Base-by-base conservation (phyloP, 2,329 filamentous ascomycete genomes). In the Chrysoporthe deuterocubensis region DNA sequence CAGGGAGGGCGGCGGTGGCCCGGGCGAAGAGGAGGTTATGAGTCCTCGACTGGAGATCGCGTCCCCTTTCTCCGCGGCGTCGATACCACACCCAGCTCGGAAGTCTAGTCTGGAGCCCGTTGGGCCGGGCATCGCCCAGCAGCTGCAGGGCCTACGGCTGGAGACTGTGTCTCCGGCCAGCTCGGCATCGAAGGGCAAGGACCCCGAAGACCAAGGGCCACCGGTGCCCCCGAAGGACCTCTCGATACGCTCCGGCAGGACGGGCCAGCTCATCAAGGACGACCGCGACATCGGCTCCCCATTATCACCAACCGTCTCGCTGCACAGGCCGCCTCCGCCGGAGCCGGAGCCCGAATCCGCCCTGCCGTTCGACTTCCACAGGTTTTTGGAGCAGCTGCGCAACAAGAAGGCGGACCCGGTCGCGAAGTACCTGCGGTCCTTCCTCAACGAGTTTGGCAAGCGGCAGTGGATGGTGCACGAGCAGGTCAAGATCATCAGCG, bases 391-490 rank as follows among this genome's bases (percentile, higher is more conserved):
- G 78, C 96, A 99, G 79, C 84, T 99, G 43, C 91, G 96, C 69
- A 96, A 99, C 80, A 93, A 95, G 72, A 97, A 96, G 67, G 96
- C 96, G n/a, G 96, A 99, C 75, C 96, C 96, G 0, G 95, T 99
- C 2, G 96, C 96, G 5, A 92, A 95, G 71, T 99, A 97, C 76
- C 85, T 99, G 58, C 92, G 96, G 71, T 98, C 96, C 0, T 99
- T 99, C 75, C 82, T 99, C 42, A 89, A 89, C 61, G 96, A 99
- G 78, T 99, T 99, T 79, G 93, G 90, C 46, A 99, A 98, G 82
- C 93, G 94, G 73, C 96, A 98, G 79, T 99, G 96, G 96, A 97
- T 97, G 92, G 96, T 97, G 7, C 96, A 99, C 77, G 96, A 99
- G 80, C 96, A 99, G 78, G 96, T 98, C 77, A 99, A 99, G 81